phyloP scores from a whole-genome alignment of 2,329 filamentous ascomycete species.

The Drechmeria coniospora region DNA sequence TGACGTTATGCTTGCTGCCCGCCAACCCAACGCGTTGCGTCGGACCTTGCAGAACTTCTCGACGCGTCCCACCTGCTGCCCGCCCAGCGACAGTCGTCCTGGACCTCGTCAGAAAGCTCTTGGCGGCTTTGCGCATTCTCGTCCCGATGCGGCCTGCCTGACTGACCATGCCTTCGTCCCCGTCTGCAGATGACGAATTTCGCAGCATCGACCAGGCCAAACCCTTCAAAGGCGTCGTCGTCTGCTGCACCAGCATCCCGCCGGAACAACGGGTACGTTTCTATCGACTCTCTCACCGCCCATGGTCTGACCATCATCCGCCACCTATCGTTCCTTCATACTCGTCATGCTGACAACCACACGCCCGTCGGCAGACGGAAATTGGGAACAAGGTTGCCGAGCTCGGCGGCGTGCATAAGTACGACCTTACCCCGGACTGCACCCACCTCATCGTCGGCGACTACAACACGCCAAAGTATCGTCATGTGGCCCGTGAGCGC shows the following conservation, averaged over 20 bases:
- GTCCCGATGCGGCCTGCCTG: neutral
- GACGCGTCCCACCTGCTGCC: too few relatives aligned
- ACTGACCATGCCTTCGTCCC: slow-evolving; percentile 13
- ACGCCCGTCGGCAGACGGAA: slow-evolving; percentile 22
- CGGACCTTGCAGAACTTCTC: too few relatives aligned
- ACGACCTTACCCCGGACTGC: slow-evolving; percentile 88
- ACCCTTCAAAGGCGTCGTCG: slow-evolving; percentile 55
- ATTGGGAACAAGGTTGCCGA: slow-evolving; percentile 52
- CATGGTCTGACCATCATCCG: too few relatives aligned
- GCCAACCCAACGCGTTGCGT: too few relatives aligned
- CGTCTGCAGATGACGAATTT: slow-evolving; percentile 11
- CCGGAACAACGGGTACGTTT: slow-evolving; percentile 58
- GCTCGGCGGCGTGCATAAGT: slow-evolving; percentile 76
- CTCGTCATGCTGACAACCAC: slow-evolving; percentile 1
- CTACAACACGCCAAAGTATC: slow-evolving; percentile 84
- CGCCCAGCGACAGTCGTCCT: neutral
- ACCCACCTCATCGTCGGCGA: slow-evolving; percentile 88
- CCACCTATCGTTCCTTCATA: too few relatives aligned
- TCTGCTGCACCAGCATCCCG: slow-evolving; percentile 79
- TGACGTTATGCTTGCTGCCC: too few relatives aligned
- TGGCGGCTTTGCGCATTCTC: too few relatives aligned
- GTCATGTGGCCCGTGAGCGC: slow-evolving; percentile 80
- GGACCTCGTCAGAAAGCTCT: too few relatives aligned
- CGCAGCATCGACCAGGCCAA: slow-evolving; percentile 37
- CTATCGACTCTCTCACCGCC: slow-evolving; percentile 1